Percentiles rank a stretch among this genome's conserved stretches.
These are phyloP conservation scores for Nicotiana attenuata DNA, from an alignment of 257 asterid genomes.

Conservation along the genomic window DNA sequence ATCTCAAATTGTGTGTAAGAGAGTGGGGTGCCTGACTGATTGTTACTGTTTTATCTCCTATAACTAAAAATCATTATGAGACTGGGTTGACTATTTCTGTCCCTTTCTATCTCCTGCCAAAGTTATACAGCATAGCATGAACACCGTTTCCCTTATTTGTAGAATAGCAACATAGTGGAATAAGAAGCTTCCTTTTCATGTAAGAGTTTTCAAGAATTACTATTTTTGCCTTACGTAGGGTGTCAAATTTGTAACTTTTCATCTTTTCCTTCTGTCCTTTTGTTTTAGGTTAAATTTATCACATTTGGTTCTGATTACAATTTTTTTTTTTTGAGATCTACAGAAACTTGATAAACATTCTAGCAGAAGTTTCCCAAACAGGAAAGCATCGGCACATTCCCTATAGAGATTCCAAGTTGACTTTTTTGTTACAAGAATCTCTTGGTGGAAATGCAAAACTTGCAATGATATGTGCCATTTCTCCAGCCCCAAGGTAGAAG, in stretches of 20 bases:
- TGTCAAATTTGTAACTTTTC: not conserved
- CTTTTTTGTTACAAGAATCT: conserved; percentile 95
- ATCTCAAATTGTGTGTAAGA: not conserved
- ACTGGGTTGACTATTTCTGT: not conserved
- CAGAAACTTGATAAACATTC: conserved; percentile 94
- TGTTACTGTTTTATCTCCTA: not conserved
- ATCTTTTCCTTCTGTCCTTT: conserved; percentile 6
- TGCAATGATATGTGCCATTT: conserved; percentile 95
- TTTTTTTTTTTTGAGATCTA: conserved; percentile 16
- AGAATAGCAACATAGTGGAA: not conserved
- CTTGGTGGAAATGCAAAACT: conserved; percentile 96
- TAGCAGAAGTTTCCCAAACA: conserved; percentile 94
- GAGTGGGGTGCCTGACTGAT: not conserved
- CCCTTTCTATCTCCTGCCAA: not conserved
- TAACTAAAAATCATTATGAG: not conserved
- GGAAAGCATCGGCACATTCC: conserved; percentile 98
- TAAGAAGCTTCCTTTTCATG: not conserved
- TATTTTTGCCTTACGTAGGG: not conserved
- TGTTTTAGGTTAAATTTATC: not conserved
- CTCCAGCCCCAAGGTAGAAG: conserved; percentile 79
- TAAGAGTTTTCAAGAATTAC: not conserved
- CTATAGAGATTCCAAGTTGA: conserved; percentile 93
- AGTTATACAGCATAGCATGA: not conserved
- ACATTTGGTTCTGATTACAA: conserved; percentile 18
- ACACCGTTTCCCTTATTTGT: not conserved